A percentile compares a stretch with the other conserved stretches of the same genome.
Evolutionary conservation across 768 basidiomycete species (phyloP).

Genomic region (Lactifluus echinatus): DNA sequence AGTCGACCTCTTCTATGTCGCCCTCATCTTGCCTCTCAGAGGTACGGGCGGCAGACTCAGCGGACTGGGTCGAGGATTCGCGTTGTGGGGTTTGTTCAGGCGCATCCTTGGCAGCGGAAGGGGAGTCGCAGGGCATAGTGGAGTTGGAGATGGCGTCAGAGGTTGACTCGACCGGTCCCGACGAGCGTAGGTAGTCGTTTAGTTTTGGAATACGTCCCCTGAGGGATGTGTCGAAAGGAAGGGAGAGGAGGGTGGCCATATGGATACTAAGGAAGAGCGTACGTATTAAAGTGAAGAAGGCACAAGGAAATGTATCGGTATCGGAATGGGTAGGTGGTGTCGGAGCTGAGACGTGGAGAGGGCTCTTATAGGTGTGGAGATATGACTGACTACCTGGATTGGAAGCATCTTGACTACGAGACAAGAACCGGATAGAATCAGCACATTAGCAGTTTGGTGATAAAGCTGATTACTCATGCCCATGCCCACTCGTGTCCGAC

Average conservation of each 20-base stretch:
- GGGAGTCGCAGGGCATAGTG: neutral
- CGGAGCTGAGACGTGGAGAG: neutral
- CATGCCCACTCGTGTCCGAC: too few species aligned
- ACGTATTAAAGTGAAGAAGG: neutral
- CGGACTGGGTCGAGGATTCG: neutral
- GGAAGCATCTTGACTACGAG: neutral
- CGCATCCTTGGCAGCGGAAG: neutral
- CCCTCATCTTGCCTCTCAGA: neutral
- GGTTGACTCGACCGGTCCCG: neutral
- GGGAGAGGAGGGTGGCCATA: constrained; percentile 10
- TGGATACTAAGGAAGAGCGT: neutral
- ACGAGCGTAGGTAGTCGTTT: neutral
- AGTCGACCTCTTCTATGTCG: constrained; percentile 8
- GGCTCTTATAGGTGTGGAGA: neutral
- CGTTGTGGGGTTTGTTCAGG: neutral
- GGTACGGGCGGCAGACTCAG: neutral
- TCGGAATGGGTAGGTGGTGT: neutral
- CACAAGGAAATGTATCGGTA: neutral
- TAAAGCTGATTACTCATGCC: neutral
- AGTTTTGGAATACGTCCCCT: neutral
- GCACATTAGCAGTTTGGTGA: too few species aligned
- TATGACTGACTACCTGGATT: neutral
- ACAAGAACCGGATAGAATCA: too few species aligned
- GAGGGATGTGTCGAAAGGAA: constrained; percentile 5
- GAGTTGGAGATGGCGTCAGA: neutral